Evolutionary conservation across 331 rosid species (phyloP), one percentile per base, ranked within the genome.

Genomic region (Prunus yedoensis): DNA sequence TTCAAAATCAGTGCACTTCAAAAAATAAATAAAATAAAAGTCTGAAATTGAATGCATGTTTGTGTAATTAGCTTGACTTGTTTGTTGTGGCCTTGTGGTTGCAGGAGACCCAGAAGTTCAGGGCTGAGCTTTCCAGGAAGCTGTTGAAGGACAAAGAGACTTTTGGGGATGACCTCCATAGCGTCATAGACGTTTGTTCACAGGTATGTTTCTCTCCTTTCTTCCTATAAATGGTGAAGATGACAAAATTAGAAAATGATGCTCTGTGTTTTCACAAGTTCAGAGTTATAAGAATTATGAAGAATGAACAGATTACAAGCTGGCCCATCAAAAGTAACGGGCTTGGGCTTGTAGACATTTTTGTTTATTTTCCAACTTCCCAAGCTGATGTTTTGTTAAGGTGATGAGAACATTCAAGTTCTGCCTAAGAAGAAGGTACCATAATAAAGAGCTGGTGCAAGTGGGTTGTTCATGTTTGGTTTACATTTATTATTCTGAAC

Each of bases 41-140:
- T 21, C 4, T 21, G 62, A 57, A 57, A 59, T 46, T 25, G 52
- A 57, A 74, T 66, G 41, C 68, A 8, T 10, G 14, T 70, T 2
- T 4, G 54, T 30, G 46, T n/a, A 6, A 35, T 16, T 53, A 4
- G 35, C 27, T 70, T 38, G n/a, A 54, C 10, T 12, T 38, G 46
- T 65, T 23, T 77, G 73, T 35, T 38, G 41, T 28, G 35, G 35
- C 5, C 5, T 30, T 67, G 53, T 67, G 20, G 59, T 61, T 45
- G 1, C 79, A 89, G 94, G 97, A 92, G 78, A 90, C 92, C 47
- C 80, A 18, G 62, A 89, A 86, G 83, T 92, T 92, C 78, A 79
- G 71, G 82, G 82, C 69, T 66, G 85, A 83, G 74, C 84, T 89
- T 59, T 51, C 77, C 25, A 78, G 76, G 65, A 90, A 80, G 88